A percentile compares a stretch with the other conserved stretches of the same genome.
Evolutionary conservation across 129 eudicot genomes (phyloP).

Genomic region (Helianthus tuberosus): DNA sequence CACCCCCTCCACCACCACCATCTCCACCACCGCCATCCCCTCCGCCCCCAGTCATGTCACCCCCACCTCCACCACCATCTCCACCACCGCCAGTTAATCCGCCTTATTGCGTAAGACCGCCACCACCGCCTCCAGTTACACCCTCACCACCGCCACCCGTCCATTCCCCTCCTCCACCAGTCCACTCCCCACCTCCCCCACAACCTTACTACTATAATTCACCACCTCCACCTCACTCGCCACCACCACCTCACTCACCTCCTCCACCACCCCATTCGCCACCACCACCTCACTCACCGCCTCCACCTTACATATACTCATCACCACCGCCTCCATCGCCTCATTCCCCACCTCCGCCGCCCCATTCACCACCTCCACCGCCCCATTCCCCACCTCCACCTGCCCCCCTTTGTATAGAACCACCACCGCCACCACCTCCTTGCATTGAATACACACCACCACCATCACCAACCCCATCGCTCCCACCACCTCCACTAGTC

Average conservation of each 20-base stretch:
- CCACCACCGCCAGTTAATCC: constrained; percentile 38
- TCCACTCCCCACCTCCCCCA: constrained; percentile 59
- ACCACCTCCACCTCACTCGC: constrained; percentile 63
- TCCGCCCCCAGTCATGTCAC: too few relatives aligned
- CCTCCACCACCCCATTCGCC: constrained; percentile 58
- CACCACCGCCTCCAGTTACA: constrained; percentile 30
- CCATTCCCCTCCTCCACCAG: constrained; percentile 38
- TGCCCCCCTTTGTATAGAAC: constrained; percentile 39
- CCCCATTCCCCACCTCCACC: too few relatives aligned
- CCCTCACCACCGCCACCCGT: constrained; percentile 46
- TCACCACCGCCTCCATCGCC: constrained; percentile 37
- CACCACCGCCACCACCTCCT: constrained; percentile 46
- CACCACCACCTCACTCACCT: constrained; percentile 46
- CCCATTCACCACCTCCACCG: constrained; percentile 48
- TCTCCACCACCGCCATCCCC: constrained; percentile 32
- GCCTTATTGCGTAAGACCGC: constrained; percentile 26
- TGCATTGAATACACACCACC: constrained; percentile 47
- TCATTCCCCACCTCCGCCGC: constrained; percentile 38
- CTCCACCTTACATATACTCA: constrained; percentile 35
- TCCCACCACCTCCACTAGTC: constrained; percentile 41
- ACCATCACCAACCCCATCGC: constrained; percentile 26
- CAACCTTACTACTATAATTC: constrained; percentile 40
- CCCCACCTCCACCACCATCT: constrained; percentile 15
- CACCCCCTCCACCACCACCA: constrained; percentile 29
- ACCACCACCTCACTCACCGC: constrained; percentile 45